Evolutionary conservation across 495 filamentous ascomycete species (phyloP).

Genomic region (Staphylotrichum tortipilum): DNA sequence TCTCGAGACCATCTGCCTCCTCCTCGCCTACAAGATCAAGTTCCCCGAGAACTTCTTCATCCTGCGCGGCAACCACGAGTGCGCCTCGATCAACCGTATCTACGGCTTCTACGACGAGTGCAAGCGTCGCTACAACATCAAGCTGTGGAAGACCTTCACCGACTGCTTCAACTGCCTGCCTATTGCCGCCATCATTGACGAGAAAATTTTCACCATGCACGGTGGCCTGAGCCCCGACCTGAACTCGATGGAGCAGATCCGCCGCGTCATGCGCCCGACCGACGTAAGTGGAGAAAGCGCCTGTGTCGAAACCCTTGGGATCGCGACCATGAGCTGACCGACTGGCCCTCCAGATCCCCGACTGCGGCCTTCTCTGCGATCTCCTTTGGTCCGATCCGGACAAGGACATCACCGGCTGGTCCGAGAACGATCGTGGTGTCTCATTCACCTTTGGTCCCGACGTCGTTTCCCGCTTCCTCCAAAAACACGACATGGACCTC

Average conservation of each 20-base stretch:
- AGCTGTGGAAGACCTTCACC: constrained; percentile 99
- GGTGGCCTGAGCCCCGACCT: constrained; percentile 94
- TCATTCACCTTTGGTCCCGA: constrained; percentile 99
- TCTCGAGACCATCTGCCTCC: constrained; percentile 95
- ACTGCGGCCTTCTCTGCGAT: constrained; percentile 96
- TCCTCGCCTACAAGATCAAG: constrained; percentile 99
- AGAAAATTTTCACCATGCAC: constrained; percentile 99
- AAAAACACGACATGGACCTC: constrained; percentile 99
- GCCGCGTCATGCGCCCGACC: constrained; percentile 96
- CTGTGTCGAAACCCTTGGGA: not conserved
- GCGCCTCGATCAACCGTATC: constrained; percentile 99
- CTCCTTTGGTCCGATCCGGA: constrained; percentile 97
- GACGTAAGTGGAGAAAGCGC: constrained; percentile 56
- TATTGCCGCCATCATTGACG: constrained; percentile 99
- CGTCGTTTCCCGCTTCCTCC: constrained; percentile 94
- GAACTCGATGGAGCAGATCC: constrained; percentile 99
- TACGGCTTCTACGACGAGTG: constrained; percentile 99
- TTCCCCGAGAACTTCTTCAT: constrained; percentile 99
- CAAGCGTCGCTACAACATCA: constrained; percentile 99
- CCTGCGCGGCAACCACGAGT: constrained; percentile 96
- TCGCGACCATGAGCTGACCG: constrained; percentile 20
- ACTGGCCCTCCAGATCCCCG: constrained; percentile 65
- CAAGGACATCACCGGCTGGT: constrained; percentile 99
- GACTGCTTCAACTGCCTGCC: constrained; percentile 99
- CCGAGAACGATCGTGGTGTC: constrained; percentile 96